phyloP scores from a whole-genome alignment of 2,329 filamentous ascomycete species.

The Pseudocercospora eumusae region DNA sequence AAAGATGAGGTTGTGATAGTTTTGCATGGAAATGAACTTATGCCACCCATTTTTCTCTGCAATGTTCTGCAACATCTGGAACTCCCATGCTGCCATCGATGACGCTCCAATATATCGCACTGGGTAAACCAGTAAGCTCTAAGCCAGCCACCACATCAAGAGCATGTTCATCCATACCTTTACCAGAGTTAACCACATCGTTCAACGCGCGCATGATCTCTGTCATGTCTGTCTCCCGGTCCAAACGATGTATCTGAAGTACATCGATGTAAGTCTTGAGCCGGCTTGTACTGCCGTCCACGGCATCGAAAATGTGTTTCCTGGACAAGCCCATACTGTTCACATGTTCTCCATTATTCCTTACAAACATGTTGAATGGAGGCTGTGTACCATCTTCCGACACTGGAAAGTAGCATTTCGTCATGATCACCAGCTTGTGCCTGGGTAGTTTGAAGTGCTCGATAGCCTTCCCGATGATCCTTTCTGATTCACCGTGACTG shows the following conservation, averaged over 20 bases:
- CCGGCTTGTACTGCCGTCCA: conserved; percentile 59
- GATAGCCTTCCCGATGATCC: conserved; percentile 66
- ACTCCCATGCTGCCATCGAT: conserved; percentile 57
- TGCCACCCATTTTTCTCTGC: conserved; percentile 60
- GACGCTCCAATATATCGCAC: conserved; percentile 54
- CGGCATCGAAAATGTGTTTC: conserved; percentile 66
- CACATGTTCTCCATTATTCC: conserved; percentile 36
- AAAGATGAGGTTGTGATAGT: conserved; percentile 59
- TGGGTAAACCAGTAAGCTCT: not conserved
- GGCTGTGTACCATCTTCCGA: conserved; percentile 16
- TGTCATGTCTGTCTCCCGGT: conserved; percentile 55
- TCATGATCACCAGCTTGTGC: conserved; percentile 63
- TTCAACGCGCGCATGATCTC: conserved; percentile 61
- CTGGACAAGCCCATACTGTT: conserved; percentile 59
- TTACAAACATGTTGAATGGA: not conserved
- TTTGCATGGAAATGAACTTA: conserved; percentile 64
- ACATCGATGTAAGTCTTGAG: conserved; percentile 63
- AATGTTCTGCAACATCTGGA: conserved; percentile 57
- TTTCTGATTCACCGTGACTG: conserved; percentile 64
- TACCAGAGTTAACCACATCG: conserved; percentile 54
- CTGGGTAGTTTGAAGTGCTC: conserved; percentile 66
- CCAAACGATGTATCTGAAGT: conserved; percentile 62
- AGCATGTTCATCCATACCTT: conserved; percentile 54
- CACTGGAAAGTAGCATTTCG: conserved; percentile 61
- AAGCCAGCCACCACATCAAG: not conserved